Percentiles rank a stretch among this genome's conserved stretches.
These are phyloP conservation scores for Dactylellina leptospora DNA, from an alignment of 2,329 filamentous ascomycete species.

Conservation along the genomic window DNA sequence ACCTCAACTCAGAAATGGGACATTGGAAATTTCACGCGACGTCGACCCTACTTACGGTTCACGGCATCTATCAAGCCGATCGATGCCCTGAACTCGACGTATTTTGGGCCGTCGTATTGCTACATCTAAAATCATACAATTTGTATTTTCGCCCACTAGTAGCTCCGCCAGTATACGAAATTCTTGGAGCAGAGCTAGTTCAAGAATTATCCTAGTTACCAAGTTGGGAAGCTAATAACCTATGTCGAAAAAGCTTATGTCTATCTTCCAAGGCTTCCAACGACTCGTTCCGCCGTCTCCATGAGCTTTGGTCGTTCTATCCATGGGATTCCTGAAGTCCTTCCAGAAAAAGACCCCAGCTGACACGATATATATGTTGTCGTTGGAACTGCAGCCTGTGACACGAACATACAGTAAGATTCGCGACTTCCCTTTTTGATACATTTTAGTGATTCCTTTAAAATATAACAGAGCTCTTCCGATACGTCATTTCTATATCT, in stretches of 20 bases:
- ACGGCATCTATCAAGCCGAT: neutral
- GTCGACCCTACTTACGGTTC: neutral
- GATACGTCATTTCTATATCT: too few species aligned
- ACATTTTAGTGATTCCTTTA: too few species aligned
- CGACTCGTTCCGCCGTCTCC: conserved; percentile 31
- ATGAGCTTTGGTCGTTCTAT: conserved; percentile 2
- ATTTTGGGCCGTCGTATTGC: neutral
- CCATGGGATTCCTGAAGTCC: conserved; percentile 42
- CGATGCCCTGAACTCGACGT: neutral
- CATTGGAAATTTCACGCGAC: neutral
- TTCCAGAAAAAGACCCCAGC: conserved; percentile 47
- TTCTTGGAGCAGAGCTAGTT: too few species aligned
- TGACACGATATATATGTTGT: too few species aligned
- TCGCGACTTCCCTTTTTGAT: too few species aligned
- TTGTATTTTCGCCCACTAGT: conserved; percentile 3
- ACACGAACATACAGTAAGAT: too few species aligned
- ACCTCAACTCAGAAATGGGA: neutral
- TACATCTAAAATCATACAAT: conserved; percentile 3
- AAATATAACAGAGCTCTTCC: too few species aligned
- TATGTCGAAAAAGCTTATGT: conserved; percentile 33
- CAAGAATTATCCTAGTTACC: neutral
- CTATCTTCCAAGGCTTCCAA: conserved; percentile 43
- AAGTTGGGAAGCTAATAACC: conserved; percentile 40
- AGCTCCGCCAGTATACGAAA: conserved; percentile 14
- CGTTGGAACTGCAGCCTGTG: too few species aligned